A percentile compares a stretch with the other conserved stretches of the same genome.
These are phyloP conservation scores for Symmetrospora coprosmae DNA, from an alignment of 768 basidiomycete species.

Conservation along the genomic window DNA sequence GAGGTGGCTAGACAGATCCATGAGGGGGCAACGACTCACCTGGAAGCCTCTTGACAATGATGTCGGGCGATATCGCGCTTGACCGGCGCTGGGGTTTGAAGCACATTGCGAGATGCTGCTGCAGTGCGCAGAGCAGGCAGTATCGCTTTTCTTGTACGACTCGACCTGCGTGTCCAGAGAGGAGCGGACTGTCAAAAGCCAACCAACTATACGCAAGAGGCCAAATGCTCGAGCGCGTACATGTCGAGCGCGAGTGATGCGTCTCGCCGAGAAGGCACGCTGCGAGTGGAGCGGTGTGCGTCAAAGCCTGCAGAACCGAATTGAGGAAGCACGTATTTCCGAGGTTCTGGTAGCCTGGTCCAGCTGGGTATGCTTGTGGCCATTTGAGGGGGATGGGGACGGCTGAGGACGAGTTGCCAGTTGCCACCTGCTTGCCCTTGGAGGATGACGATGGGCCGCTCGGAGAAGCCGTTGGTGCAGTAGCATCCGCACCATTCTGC, in stretches of 20 bases:
- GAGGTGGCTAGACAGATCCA: neutral
- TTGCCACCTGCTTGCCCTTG: neutral
- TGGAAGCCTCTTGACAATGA: constrained; percentile 56
- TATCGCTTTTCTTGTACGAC: constrained; percentile 42
- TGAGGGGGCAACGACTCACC: constrained; percentile 41
- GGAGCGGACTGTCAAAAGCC: no score
- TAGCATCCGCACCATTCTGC: neutral
- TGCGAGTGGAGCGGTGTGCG: constrained; percentile 80
- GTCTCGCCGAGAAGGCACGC: constrained; percentile 33
- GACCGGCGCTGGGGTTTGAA: constrained; percentile 38
- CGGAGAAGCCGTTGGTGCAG: neutral
- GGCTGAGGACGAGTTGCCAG: neutral
- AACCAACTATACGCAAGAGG: no score
- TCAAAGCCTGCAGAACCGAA: constrained; percentile 77
- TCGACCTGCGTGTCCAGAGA: no score
- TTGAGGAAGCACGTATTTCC: constrained; percentile 58
- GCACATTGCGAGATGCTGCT: constrained; percentile 46
- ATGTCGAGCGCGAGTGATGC: constrained; percentile 1
- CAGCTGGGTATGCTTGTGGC: constrained; percentile 13
- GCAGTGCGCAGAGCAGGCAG: constrained; percentile 67
- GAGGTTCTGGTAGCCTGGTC: constrained; percentile 29
- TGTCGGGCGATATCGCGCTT: constrained; percentile 49
- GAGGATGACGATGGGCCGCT: neutral
- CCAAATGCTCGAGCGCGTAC: neutral
- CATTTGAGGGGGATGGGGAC: constrained; percentile 24